Base-by-base conservation (phyloP, 1,284 basidiomycete species). In the Puccinia novopanici region DNA sequence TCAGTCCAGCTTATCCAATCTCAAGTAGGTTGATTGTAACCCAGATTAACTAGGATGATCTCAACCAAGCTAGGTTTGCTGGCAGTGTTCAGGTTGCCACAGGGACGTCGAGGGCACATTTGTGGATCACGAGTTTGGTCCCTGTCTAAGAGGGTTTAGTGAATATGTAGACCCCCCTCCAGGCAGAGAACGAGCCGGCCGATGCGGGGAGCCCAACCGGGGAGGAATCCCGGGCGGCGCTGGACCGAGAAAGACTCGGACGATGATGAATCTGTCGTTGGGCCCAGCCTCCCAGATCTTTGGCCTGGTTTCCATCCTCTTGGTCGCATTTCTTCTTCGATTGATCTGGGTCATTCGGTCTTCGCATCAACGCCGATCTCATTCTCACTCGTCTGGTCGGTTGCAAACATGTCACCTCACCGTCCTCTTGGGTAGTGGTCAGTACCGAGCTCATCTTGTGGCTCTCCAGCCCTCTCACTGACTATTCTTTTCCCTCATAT, bases 391-490 rank as follows among this genome's bases (percentile, higher is more conserved):
- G 37, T 40, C 61, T 63, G 61, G 37, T 40, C 61, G 19, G 22
- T 40, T 22, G 5, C 37, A 17, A 42, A 42, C 61, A 63, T 63
- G 61, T 40, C 19, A 63, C 19, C 61, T 63, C 37, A 63, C 61
- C 61, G 37, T 63, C 61, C 61, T 63, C 19, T 37, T 63, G 30
- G 61, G 61, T 22, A 63, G 61, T 40, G 61, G 61, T 63, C 61
- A 63, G 61, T 42, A n/a, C 17, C 37, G 6, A 40, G 19, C 37
- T 19, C 2, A 40, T 63, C 61, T 63, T 22, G 17, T 63, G 30
- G 30, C 37, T 37, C 22, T 22, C 34, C 17, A 63, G 4, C 27
- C 61, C 37, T 48, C 45, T 1, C 17, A 9, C 45, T 48, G 45
- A 48, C 34, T 34, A 34, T 34, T 34, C 34, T 34, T 34, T 34